Conservation (phyloP, 805 yeast genomes). For the Spencermartinsiella europaea region DNA sequence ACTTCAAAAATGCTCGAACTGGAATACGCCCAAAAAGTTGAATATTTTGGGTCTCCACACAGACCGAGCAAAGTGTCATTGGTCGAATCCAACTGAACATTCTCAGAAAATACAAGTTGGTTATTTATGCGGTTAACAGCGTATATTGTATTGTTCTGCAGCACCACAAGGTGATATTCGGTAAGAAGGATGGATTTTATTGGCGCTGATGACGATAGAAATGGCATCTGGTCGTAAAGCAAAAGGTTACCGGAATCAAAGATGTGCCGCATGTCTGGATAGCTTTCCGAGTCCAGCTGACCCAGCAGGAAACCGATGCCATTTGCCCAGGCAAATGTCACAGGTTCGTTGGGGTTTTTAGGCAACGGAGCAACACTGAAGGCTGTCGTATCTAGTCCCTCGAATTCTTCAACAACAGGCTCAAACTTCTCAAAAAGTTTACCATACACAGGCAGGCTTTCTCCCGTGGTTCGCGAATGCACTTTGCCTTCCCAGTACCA, state of each 20-base stretch:
- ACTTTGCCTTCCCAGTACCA: constrained; percentile 26
- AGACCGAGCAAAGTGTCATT: constrained; percentile 42
- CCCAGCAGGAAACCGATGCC: constrained; percentile 45
- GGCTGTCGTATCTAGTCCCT: constrained; percentile 10
- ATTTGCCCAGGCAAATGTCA: constrained; percentile 44
- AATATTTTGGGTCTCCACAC: constrained; percentile 42
- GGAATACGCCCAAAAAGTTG: constrained; percentile 77
- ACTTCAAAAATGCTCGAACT: constrained; percentile 61
- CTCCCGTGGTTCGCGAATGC: constrained; percentile 17
- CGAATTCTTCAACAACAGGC: constrained; percentile 22
- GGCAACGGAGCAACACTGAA: constrained; percentile 19
- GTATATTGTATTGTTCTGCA: constrained; percentile 40
- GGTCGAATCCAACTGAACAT: constrained; percentile 32
- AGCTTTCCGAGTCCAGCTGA: constrained; percentile 23
- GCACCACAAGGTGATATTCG: constrained; percentile 48
- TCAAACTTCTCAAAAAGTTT: constrained; percentile 26
- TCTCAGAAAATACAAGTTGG: constrained; percentile 40
- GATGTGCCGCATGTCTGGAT: constrained; percentile 25
- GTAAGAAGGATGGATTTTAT: constrained; percentile 43
- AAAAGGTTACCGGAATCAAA: constrained; percentile 36
- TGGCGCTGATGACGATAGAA: constrained; percentile 14
- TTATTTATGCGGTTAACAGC: constrained; percentile 50
- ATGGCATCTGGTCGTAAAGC: constrained; percentile 38
- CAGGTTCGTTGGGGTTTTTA: constrained; percentile 1
- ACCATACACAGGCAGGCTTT: constrained; percentile 27